Conservation (phyloP, 495 filamentous ascomycete species). For the Aspergillus steynii region DNA sequence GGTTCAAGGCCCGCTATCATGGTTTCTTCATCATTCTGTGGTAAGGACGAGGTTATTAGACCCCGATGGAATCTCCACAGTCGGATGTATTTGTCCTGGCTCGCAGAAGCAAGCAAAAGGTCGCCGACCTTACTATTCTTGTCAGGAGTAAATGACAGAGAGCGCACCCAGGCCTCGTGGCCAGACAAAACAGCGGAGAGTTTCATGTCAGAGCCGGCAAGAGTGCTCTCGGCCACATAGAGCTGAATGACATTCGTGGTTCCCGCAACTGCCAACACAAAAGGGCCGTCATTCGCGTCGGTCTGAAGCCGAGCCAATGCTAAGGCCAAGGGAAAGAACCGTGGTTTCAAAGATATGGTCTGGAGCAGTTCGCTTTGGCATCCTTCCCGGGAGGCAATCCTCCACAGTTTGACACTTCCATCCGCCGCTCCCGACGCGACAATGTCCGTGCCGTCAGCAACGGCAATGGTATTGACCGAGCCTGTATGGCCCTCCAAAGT, state of each 20-base stretch:
- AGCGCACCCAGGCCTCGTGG: slow-evolving; percentile 94
- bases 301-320: slow-evolving; percentile 60
- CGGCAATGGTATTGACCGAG: slow-evolving; percentile 77
- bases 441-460: slow-evolving; percentile 51
- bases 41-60: slow-evolving; percentile 36
- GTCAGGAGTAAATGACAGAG: slow-evolving; percentile 73
- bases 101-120: slow-evolving; percentile 85
- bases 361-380: slow-evolving; percentile 56
- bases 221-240: slow-evolving; percentile 56
- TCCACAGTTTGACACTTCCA: slow-evolving; percentile 80
- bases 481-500: slow-evolving; percentile 64
- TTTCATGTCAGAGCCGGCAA: slow-evolving; percentile 53
- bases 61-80: slow-evolving; percentile 85
- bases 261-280: slow-evolving; percentile 78
- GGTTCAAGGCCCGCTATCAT: slow-evolving; percentile 61
- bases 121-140: slow-evolving; percentile 56
- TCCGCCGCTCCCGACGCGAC: slow-evolving; percentile 78
- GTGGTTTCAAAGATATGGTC: slow-evolving; percentile 69
- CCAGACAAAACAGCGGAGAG: slow-evolving; percentile 78
- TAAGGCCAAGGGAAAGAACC: slow-evolving; percentile 77
- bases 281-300: slow-evolving; percentile 44
- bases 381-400: slow-evolving; percentile 43
- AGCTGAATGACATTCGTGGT: slow-evolving; percentile 78
- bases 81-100: slow-evolving; percentile 96
- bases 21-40: slow-evolving; percentile 49